Conservation (phyloP, 305 asterid species). For the Withania somnifera region DNA sequence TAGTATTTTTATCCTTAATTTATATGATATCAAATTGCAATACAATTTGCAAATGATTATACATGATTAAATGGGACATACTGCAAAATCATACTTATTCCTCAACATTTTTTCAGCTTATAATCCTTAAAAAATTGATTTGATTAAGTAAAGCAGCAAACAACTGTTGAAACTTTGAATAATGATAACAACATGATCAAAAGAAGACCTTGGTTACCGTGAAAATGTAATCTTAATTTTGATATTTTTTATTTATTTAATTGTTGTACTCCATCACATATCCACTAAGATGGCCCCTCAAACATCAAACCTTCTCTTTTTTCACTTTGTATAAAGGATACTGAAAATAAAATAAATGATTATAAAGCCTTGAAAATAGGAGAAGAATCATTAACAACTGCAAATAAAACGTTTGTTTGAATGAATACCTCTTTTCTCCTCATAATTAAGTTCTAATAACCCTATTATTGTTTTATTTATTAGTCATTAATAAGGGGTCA, state of each 20-base stretch:
- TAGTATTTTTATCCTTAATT: background rate
- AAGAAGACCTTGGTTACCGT: constrained; percentile 15
- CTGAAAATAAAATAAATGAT: background rate
- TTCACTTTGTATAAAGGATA: constrained; percentile 2
- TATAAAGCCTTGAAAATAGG: constrained; percentile 23
- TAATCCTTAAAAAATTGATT: background rate
- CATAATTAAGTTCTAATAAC: background rate
- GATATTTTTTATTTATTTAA: background rate
- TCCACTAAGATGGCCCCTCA: constrained; percentile 5
- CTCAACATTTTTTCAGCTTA: background rate
- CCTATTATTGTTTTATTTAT: background rate
- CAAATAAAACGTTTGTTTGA: constrained; percentile 11
- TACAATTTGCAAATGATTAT: background rate
- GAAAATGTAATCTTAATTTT: background rate
- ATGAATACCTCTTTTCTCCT: background rate
- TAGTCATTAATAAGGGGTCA: background rate
- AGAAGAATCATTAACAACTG: constrained; percentile 6
- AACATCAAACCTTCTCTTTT: background rate
- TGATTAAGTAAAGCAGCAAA: background rate
- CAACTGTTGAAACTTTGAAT: constrained; percentile 22
- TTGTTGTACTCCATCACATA: constrained; percentile 6
- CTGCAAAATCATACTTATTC: background rate
- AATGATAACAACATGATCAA: constrained; percentile 22
- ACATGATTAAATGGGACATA: constrained; percentile 3
- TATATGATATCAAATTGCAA: background rate